phyloP scores from a whole-genome alignment of 2,329 filamentous ascomycete species.

The Claviceps sp. region DNA sequence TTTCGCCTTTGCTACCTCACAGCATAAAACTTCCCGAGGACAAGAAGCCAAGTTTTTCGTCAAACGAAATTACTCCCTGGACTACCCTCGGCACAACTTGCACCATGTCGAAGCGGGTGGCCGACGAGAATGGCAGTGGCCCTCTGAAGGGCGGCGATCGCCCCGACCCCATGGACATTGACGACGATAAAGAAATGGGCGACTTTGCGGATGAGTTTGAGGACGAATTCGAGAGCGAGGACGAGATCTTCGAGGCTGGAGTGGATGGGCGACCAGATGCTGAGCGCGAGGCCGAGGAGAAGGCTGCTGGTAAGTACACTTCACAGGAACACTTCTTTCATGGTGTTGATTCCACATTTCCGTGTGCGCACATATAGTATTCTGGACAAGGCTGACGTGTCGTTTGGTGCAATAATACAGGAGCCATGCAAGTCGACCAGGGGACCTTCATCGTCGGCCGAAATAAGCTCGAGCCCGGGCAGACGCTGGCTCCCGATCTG shows the following conservation, averaged over 20 bases:
- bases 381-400: not conserved
- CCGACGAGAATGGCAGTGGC: conserved; percentile 29
- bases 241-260: conserved; percentile 88
- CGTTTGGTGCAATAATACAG: not conserved
- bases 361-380: too few species aligned
- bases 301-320: conserved; percentile 34
- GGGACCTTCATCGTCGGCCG: conserved; percentile 92
- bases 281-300: conserved; percentile 82
- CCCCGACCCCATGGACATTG: conserved; percentile 53
- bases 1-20: not conserved
- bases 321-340: too few species aligned
- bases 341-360: not conserved
- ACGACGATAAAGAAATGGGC: conserved; percentile 46
- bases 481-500: conserved; percentile 80
- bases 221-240: conserved; percentile 75
- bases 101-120: conserved; percentile 47
- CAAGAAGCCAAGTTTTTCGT: too few species aligned
- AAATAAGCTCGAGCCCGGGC: conserved; percentile 78
- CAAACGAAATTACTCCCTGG: too few species aligned
- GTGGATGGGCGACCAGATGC: conserved; percentile 87
- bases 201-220: conserved; percentile 96
- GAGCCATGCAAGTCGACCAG: conserved; percentile 82
- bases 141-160: conserved; percentile 48
- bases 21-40: too few species aligned
- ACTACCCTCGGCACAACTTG: not conserved